Evolutionary conservation across 2,329 filamentous ascomycete genomes (phyloP).

Genomic region (Cladophialophora exuberans): DNA sequence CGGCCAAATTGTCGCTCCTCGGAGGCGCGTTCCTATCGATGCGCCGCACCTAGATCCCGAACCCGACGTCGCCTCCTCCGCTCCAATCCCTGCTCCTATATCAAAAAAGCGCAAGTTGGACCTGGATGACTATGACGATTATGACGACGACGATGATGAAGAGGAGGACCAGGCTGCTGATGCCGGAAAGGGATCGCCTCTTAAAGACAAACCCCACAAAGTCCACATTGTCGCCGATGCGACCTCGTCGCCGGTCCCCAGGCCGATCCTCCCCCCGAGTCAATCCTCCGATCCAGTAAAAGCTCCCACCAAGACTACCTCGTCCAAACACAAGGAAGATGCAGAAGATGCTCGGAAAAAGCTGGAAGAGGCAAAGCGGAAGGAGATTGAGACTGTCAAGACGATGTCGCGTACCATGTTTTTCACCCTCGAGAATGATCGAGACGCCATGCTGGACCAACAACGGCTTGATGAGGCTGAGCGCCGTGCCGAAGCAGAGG

Average conservation of each 20-base stretch:
- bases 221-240: slow-evolving; percentile 37
- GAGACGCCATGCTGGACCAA: slow-evolving; percentile 95
- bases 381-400: slow-evolving; percentile 86
- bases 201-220: slow-evolving; percentile 52
- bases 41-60: slow-evolving; percentile 36
- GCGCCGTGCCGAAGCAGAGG: slow-evolving; percentile 92
- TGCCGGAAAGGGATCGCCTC: slow-evolving; percentile 50
- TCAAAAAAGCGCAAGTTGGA: slow-evolving; percentile 74
- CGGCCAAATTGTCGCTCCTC: slow-evolving; percentile 34
- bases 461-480: slow-evolving; percentile 96
- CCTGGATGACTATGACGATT: slow-evolving; percentile 80
- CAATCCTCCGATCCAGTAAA: slow-evolving; percentile 47
- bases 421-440: slow-evolving; percentile 92
- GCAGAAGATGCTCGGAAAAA: slow-evolving; percentile 90
- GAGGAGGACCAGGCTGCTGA: slow-evolving; percentile 62
- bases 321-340: slow-evolving; percentile 65
- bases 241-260: slow-evolving; percentile 53
- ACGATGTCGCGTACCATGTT: slow-evolving; percentile 91
- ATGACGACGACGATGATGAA: slow-evolving; percentile 80
- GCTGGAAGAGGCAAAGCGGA: slow-evolving; percentile 87
- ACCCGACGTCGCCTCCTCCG: slow-evolving; percentile 54
- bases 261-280: slow-evolving; percentile 53
- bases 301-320: slow-evolving; percentile 63
- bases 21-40: slow-evolving; percentile 56
- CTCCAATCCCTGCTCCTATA: slow-evolving; percentile 46